Conservation (phyloP, 441 rosid genomes). For the Pelargonium cotyledonis region DNA sequence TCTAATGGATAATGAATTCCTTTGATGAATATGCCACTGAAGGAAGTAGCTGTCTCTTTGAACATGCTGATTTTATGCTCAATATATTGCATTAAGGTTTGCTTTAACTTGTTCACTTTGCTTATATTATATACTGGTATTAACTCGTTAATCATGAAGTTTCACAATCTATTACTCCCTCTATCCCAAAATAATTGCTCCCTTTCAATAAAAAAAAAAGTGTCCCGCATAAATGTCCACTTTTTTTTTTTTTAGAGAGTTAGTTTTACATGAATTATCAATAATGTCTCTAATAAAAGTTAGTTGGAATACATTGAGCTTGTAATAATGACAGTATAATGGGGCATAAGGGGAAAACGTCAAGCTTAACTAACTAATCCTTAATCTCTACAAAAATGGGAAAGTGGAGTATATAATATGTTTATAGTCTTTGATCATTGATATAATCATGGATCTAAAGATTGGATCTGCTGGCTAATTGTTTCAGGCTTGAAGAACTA, state of each 20-base stretch:
- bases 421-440: neutral
- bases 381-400: too few relatives aligned
- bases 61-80: neutral
- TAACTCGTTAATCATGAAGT: neutral
- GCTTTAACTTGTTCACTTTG: neutral
- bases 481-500: conserved; percentile 89
- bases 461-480: conserved; percentile 4
- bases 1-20: neutral
- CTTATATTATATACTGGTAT: neutral
- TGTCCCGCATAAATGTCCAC: too few relatives aligned
- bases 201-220: too few relatives aligned
- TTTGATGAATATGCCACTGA: neutral
- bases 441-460: conserved; percentile 4
- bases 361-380: too few relatives aligned
- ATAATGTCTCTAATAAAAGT: too few relatives aligned
- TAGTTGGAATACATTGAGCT: too few relatives aligned
- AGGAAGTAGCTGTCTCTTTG: neutral
- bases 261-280: too few relatives aligned
- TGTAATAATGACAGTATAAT: too few relatives aligned
- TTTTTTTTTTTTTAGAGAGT: too few relatives aligned
- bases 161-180: neutral
- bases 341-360: too few relatives aligned
- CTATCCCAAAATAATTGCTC: too few relatives aligned
- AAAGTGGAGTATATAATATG: too few relatives aligned
- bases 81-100: neutral